Evolutionary conservation across 345 rosid species (phyloP).

Genomic region (Eucalyptus sideroxylon): DNA sequence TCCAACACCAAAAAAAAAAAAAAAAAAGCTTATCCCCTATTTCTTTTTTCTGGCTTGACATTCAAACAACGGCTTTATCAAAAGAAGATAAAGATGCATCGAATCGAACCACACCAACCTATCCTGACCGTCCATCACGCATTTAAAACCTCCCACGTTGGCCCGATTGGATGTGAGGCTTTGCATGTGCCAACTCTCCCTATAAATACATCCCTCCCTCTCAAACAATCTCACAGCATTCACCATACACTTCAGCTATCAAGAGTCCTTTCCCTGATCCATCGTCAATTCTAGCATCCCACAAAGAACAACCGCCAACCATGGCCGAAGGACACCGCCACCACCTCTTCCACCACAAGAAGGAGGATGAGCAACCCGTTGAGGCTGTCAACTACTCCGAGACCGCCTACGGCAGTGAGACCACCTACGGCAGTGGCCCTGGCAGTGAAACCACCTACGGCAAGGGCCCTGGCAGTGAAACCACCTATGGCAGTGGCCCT

Average conservation of each 20-base stretch:
- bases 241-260: background rate
- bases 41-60: background rate
- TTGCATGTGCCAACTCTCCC: background rate
- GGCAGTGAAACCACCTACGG: background rate
- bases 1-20: background rate
- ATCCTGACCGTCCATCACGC: background rate
- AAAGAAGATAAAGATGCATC: background rate
- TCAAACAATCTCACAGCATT: background rate
- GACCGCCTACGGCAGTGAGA: background rate
- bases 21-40: background rate
- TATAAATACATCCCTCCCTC: background rate
- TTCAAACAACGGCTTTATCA: background rate
- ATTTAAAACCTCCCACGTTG: background rate
- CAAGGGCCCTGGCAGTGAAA: background rate
- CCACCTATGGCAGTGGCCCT: background rate
- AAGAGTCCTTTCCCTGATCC: background rate
- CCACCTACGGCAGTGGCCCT: background rate
- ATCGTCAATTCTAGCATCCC: background rate
- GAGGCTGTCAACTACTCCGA: conserved; percentile 4
- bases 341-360: conserved; percentile 34
- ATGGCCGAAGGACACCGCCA: conserved; percentile 42
- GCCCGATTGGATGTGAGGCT: background rate
- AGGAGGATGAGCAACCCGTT: conserved; percentile 6
- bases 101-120: background rate
- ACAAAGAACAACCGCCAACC: background rate